Evolutionary conservation across 345 rosid species (phyloP).

Genomic region (Corymbia maculata): DNA sequence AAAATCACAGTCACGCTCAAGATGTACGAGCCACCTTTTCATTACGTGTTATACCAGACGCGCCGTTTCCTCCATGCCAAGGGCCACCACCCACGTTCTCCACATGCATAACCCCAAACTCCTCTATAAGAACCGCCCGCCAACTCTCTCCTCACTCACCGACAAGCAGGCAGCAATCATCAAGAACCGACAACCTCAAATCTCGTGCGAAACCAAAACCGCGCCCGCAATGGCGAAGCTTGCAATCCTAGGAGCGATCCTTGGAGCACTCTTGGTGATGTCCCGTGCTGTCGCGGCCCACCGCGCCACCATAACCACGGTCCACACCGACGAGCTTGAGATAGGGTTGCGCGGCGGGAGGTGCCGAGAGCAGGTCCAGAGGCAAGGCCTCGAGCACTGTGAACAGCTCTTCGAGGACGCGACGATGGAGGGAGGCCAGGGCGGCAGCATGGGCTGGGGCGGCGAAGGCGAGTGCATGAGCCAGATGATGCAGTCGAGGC

Average conservation of each 20-base stretch:
- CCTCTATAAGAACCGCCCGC: not conserved
- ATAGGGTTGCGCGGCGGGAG: not conserved
- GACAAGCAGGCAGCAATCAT: not conserved
- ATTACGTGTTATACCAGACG: not conserved
- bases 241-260: slow-evolving; percentile 1
- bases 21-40: not conserved
- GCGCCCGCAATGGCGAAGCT: slow-evolving; percentile 9
- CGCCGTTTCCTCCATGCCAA: not conserved
- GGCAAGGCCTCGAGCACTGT: slow-evolving; percentile 21
- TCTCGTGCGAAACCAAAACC: not conserved
- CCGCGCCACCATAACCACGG: slow-evolving; percentile 8
- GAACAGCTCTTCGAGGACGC: slow-evolving; percentile 3
- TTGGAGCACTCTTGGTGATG: slow-evolving; percentile 8
- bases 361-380: slow-evolving; percentile 8
- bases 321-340: slow-evolving; percentile 3
- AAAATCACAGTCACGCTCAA: not conserved
- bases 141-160: not conserved
- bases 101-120: not conserved
- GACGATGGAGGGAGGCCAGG: not conserved
- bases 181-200: not conserved
- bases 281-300: slow-evolving; percentile 4
- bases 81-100: not conserved
- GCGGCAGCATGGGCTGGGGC: not conserved
- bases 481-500: not conserved
- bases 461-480: not conserved